A percentile compares a stretch with the other conserved stretches of the same genome.
Evolutionary conservation across 2,329 filamentous ascomycete genomes (phyloP).

Genomic region (Thermoascus crustaceus): DNA sequence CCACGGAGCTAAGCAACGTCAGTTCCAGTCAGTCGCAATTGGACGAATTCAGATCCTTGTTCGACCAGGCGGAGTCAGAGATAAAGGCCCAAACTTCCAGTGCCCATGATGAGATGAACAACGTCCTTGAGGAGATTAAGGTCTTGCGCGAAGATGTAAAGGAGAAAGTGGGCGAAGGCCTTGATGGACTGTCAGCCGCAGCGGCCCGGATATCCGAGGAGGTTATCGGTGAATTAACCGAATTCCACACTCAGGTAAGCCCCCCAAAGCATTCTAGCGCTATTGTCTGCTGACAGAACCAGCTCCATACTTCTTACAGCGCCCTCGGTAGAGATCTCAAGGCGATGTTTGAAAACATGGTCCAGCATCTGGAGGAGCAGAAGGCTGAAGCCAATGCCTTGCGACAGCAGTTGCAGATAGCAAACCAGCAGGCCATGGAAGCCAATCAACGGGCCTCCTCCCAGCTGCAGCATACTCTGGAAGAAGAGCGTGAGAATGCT

Average conservation of each 20-base stretch:
- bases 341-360: conserved; percentile 69
- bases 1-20: conserved; percentile 64
- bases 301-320: conserved; percentile 78
- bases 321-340: conserved; percentile 81
- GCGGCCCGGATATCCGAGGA: conserved; percentile 85
- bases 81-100: conserved; percentile 44
- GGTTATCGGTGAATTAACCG: conserved; percentile 73
- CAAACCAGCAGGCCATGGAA: conserved; percentile 59
- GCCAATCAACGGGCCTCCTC: conserved; percentile 60
- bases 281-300: conserved; percentile 11
- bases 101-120: conserved; percentile 79
- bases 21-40: conserved; percentile 62
- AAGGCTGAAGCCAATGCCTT: conserved; percentile 67
- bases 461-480: conserved; percentile 60
- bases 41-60: conserved; percentile 58
- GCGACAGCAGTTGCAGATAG: conserved; percentile 60
- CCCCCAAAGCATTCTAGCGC: not conserved
- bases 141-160: conserved; percentile 84
- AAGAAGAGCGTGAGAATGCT: conserved; percentile 67
- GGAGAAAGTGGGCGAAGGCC: conserved; percentile 70
- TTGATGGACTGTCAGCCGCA: conserved; percentile 72
- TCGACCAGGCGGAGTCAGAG: conserved; percentile 59
- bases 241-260: conserved; percentile 64
- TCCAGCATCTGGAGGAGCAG: conserved; percentile 66
- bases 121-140: conserved; percentile 86